phyloP scores from a whole-genome alignment of 306 rosid species.

The Acacia acuminata region DNA sequence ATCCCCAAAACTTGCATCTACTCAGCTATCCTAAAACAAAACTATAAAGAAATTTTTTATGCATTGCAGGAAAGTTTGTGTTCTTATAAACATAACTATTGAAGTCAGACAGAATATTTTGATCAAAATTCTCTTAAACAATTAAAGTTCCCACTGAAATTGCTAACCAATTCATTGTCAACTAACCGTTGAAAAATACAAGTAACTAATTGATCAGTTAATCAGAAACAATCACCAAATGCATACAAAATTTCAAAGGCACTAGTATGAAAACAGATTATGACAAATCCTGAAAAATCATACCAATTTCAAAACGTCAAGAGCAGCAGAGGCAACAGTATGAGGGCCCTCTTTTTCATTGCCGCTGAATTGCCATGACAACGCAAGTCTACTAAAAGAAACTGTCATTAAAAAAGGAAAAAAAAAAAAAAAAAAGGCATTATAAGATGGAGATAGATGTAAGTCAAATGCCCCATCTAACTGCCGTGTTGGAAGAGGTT shows the following conservation, averaged over 20 bases:
- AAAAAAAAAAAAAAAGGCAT: conserved; percentile 18
- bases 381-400: conserved; percentile 85
- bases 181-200: conserved; percentile 17
- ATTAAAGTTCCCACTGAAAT: conserved; percentile 20
- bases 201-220: background rate
- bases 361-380: conserved; percentile 94
- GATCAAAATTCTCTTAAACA: background rate
- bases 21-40: conserved; percentile 12
- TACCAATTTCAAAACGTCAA: conserved; percentile 89
- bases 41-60: background rate
- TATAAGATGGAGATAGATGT: conserved; percentile 26
- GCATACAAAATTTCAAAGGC: background rate
- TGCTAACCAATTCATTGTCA: background rate
- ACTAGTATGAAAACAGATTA: background rate
- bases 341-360: conserved; percentile 68
- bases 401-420: conserved; percentile 45
- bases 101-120: background rate
- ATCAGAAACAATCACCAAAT: background rate
- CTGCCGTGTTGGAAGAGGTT: background rate
- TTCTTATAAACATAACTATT: conserved; percentile 11
- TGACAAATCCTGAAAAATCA: conserved; percentile 20
- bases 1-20: background rate
- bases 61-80: conserved; percentile 12
- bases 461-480: background rate
- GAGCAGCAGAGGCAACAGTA: conserved; percentile 82